phyloP scores from a whole-genome alignment of 257 asterid genomes.

The Knoxia roxburghii region DNA sequence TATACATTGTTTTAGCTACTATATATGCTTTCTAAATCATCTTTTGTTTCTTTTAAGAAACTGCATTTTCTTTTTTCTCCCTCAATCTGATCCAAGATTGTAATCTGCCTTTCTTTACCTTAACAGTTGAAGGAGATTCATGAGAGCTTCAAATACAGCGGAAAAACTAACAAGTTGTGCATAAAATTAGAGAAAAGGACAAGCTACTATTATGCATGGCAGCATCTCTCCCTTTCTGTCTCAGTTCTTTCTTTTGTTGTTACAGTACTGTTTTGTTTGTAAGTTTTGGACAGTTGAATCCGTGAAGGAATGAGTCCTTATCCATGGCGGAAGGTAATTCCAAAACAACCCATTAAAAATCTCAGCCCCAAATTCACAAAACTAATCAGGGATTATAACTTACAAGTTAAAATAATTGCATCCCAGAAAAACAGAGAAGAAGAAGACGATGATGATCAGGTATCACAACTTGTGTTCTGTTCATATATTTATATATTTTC shows the following conservation, averaged over 20 bases:
- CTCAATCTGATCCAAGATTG: neutral
- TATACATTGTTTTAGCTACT: no score
- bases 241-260: neutral
- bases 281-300: conserved; percentile 53
- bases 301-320: conserved; percentile 45
- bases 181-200: neutral
- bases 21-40: neutral
- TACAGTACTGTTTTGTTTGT: conserved; percentile 23
- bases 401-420: neutral
- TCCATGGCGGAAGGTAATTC: conserved; percentile 29
- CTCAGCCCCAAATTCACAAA: neutral
- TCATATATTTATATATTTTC: no score
- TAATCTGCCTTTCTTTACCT: no score
- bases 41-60: neutral
- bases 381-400: no score
- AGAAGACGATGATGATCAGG: no score
- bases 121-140: no score
- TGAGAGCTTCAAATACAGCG: no score
- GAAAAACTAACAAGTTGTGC: neutral
- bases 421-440: neutral
- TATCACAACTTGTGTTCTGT: neutral
- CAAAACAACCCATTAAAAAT: neutral
- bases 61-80: neutral
- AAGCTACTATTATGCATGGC: neutral
- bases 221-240: conserved; percentile 7